Evolutionary conservation across 805 yeast species (phyloP), one percentile per base, ranked within the genome.

Genomic region (Wickerhamiella azymoides): DNA sequence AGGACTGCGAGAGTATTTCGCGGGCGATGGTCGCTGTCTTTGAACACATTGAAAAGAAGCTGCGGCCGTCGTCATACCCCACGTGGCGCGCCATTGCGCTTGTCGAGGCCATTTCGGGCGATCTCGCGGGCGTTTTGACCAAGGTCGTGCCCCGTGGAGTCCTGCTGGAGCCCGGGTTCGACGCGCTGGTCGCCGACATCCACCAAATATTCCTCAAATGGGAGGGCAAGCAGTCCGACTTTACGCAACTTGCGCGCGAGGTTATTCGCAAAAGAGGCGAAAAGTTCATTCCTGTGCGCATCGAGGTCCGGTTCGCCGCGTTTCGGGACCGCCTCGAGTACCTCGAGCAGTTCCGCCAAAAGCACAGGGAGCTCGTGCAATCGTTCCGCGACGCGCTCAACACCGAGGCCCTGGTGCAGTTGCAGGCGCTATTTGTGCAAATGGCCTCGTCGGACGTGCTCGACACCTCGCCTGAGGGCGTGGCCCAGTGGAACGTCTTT

Each of bases 211-310:
- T 78, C 27, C 62, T 58, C 2, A 60, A 69, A 0, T 74, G 88
- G 67, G 93, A 84, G 32, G 70, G 67, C 24, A 71, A 73, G 36
- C 57, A 77, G 10, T 77, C 79, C 55, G 83, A 77, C 46, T 75
- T 79, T 62, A 73, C 77, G 1, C 71, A 74, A 43, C 57, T 81
- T 37, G 74, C 84, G 0, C 71, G 96, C 47, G 96, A 88, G 49
- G 61, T 82, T 2, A 66, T 83, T 36, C 67, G 96, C 51, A 82
- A 78, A 54, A 64, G 92, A 37, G 75, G 77, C 8, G 89, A 82
- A 46, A 77, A 76, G 49, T 80, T 80, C 56, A 70, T 80, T 11
- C 72, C 79, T 18, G 73, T 84, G 17, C 74, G 77, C 47, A 67
- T 85, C 9, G 65, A 65, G n/a, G 69, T 76, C 8, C 63, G 70